Base-by-base conservation (phyloP, 495 filamentous ascomycete species). In the Aspergillus incahuasiensis region DNA sequence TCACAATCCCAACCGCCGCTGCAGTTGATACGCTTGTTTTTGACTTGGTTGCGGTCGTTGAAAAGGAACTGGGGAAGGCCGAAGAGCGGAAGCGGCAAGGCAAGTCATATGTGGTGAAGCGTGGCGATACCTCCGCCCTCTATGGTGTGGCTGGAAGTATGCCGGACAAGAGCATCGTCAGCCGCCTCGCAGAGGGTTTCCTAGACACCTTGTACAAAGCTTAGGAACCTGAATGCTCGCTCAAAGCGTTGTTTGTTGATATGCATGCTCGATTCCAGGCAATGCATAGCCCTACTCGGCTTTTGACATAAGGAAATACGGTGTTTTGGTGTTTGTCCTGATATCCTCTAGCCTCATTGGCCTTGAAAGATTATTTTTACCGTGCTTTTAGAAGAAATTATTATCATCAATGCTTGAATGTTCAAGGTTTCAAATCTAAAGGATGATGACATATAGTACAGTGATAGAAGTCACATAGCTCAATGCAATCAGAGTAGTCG, bases 141-240 rank as follows among this genome's bases (percentile, higher is more conserved):
- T 99, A 99, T 71, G 94, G 94, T 38, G 91, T 99, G 43, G 94
- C 94, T 2, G 94, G 95, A 12, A 92, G 89, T 63, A 73, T 99
- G 63, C 94, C 94, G 24, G 92, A 97, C 64, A 97, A 97, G 79
- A 90, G 87, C 59, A 85, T 99, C 21, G 90, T 99, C 48, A 89
- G 87, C 65, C 89, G 92, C 62, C 72, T 99, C 66, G 91, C 91
- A 18, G 86, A 78, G 54, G 94, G 91, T 22, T 99, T 97, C 74
- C 79, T 99, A 63, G 92, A 99, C 78, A 89, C 91, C 48, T 70
- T 97, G 70, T 99, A 97, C 68, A 97, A 97, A 78, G 90, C 90
- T 40, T 96, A 76, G 34, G 32, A 24, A 30, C 45, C 35, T 18
- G 20, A 21, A 24, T 35, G 38, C 12, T 51, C 49, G 22, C 25